phyloP scores from a whole-genome alignment of 2,329 filamentous ascomycete species.

The Epichloe uncinata region DNA sequence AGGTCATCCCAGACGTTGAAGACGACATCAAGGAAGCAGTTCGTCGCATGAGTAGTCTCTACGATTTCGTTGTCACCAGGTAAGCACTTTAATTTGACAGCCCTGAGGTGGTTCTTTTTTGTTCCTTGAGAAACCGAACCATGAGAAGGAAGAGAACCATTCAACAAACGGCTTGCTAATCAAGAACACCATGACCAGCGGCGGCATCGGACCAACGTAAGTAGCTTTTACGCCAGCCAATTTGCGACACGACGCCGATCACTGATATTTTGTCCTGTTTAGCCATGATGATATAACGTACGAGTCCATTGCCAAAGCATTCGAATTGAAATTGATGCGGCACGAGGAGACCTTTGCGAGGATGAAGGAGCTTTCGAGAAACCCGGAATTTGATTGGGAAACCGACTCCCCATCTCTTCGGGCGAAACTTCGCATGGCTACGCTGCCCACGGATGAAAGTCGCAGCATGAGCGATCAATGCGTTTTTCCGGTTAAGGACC shows the following conservation, averaged over 20 bases:
- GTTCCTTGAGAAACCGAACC: no score
- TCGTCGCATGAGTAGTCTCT: conserved; percentile 71
- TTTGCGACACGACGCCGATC: conserved; percentile 5
- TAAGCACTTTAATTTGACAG: conserved; percentile 10
- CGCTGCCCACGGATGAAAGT: conserved; percentile 21
- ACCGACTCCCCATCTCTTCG: conserved; percentile 41
- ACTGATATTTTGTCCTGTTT: conserved; percentile 3
- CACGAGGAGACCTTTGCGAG: conserved; percentile 64
- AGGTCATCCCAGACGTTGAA: conserved; percentile 90
- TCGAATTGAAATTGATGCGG: conserved; percentile 59
- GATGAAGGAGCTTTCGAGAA: conserved; percentile 72
- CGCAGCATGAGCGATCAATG: conserved; percentile 56
- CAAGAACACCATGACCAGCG: conserved; percentile 30
- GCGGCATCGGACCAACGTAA: conserved; percentile 90
- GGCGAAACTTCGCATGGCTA: no score
- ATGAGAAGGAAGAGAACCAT: no score
- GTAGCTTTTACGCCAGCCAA: conserved; percentile 14
- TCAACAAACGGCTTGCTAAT: neutral
- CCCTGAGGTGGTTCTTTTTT: no score
- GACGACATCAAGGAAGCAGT: conserved; percentile 80
- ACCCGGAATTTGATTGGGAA: conserved; percentile 74
- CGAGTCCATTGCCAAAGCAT: conserved; percentile 82
- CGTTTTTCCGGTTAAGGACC: conserved; percentile 62
- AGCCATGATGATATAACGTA: conserved; percentile 98
- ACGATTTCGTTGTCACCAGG: conserved; percentile 91